A percentile compares a stretch with the other conserved stretches of the same genome.
phyloP scores from a whole-genome alignment of 2,329 filamentous ascomycete species.

The Tolypocladium nubicola region DNA sequence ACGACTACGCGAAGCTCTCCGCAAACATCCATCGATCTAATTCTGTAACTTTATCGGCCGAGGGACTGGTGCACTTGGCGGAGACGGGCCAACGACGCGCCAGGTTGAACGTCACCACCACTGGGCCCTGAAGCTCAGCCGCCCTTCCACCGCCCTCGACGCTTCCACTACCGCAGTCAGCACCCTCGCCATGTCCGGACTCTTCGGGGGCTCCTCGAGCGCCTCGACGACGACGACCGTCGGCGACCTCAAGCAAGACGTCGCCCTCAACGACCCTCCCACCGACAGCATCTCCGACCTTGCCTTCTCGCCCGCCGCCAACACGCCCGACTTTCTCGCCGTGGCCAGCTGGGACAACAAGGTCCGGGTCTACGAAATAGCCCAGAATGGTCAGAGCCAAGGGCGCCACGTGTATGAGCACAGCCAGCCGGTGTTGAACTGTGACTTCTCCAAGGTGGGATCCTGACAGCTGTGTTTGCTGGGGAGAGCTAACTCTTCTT shows the following conservation, averaged over 20 bases:
- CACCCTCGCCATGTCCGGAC: conserved; percentile 46
- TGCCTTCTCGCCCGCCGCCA: conserved; percentile 59
- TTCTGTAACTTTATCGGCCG: background rate
- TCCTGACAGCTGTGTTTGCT: too few species aligned
- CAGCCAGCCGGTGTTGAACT: conserved; percentile 72
- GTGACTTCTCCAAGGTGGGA: conserved; percentile 79
- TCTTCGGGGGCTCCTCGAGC: conserved; percentile 45
- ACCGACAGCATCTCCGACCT: conserved; percentile 86
- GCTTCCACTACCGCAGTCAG: conserved; percentile 3
- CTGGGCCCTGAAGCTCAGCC: background rate
- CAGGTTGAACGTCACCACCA: background rate
- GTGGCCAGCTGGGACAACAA: conserved; percentile 97
- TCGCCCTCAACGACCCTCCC: conserved; percentile 67
- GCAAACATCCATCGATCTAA: background rate
- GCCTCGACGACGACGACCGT: conserved; percentile 58
- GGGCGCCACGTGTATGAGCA: conserved; percentile 82
- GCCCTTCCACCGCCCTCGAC: background rate
- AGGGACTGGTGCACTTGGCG: background rate
- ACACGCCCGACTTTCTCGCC: conserved; percentile 63
- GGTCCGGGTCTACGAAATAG: conserved; percentile 92
- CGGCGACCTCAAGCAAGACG: conserved; percentile 84
- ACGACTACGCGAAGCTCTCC: background rate
- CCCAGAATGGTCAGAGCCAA: conserved; percentile 63
- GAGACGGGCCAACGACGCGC: background rate
- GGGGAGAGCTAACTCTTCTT: background rate